These are phyloP conservation scores for Saccharomycopsis sp. DNA, from an alignment of 805 yeast genomes.

Conservation along the genomic window DNA sequence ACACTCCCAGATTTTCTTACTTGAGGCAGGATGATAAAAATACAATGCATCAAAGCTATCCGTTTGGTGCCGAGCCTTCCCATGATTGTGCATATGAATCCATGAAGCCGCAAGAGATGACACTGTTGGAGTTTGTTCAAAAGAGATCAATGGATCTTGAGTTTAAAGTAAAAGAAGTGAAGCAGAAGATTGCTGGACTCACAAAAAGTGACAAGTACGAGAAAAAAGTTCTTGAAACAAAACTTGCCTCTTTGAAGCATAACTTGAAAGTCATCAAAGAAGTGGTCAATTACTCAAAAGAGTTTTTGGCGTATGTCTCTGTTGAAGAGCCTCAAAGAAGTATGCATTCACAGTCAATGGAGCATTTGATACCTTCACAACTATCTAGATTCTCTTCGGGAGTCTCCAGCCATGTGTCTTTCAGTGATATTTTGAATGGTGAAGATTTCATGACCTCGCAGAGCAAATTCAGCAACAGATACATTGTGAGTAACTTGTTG, in stretches of 20 bases:
- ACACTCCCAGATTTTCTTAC: constrained; percentile 52
- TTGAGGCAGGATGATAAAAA: constrained; percentile 43
- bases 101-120: constrained; percentile 41
- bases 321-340: constrained; percentile 14
- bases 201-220: constrained; percentile 13
- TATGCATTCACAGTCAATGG: too few relatives aligned
- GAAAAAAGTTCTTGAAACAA: constrained; percentile 18
- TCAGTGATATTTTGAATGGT: constrained; percentile 7
- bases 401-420: constrained; percentile 17
- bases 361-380: too few relatives aligned
- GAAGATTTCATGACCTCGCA: not conserved
- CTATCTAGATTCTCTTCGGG: not conserved
- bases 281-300: constrained; percentile 27
- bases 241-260: constrained; percentile 28
- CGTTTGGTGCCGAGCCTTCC: constrained; percentile 50
- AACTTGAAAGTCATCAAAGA: constrained; percentile 27
- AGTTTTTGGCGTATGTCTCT: constrained; percentile 14
- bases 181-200: constrained; percentile 25
- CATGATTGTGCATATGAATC: constrained; percentile 47
- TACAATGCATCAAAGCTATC: constrained; percentile 36
- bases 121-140: constrained; percentile 41
- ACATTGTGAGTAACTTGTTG: constrained; percentile 46
- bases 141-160: constrained; percentile 32
- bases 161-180: constrained; percentile 29
- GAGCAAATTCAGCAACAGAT: constrained; percentile 44